phyloP scores from a whole-genome alignment of 208 protist genomes.

The Crithidia fasciculata region DNA sequence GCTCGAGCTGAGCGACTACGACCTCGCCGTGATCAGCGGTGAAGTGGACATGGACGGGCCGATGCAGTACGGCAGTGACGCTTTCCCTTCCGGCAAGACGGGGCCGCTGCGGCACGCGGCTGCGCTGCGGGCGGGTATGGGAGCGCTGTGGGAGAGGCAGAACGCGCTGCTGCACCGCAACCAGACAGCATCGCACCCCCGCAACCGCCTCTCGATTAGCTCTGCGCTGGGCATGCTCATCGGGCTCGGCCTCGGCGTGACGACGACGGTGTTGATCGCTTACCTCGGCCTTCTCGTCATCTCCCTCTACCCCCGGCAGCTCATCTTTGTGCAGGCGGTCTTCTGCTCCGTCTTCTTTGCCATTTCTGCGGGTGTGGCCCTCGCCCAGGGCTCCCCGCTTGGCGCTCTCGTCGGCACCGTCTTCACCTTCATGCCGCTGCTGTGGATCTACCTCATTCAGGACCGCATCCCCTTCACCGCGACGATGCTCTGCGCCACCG shows the following conservation, averaged over 20 bases:
- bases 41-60: constrained; percentile 5
- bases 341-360: constrained; percentile 35
- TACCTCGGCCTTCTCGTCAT: constrained; percentile 31
- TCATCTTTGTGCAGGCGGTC: constrained; percentile 33
- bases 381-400: constrained; percentile 16
- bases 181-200: not conserved
- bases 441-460: constrained; percentile 73
- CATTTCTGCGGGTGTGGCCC: constrained; percentile 26
- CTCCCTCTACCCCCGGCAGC: constrained; percentile 28
- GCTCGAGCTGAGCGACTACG: constrained; percentile 38
- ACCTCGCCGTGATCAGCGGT: constrained; percentile 35
- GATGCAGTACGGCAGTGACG: constrained; percentile 2
- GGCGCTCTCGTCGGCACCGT: constrained; percentile 34
- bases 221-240: constrained; percentile 12
- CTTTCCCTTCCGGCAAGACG: not conserved
- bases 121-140: constrained; percentile 26
- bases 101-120: constrained; percentile 3
- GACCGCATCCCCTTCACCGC: constrained; percentile 69
- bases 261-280: constrained; percentile 23
- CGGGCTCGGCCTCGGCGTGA: constrained; percentile 11
- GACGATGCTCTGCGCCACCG: constrained; percentile 45
- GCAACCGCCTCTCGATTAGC: constrained; percentile 6
- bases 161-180: constrained; percentile 1
- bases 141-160: constrained; percentile 20
- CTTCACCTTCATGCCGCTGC: constrained; percentile 38